Percentiles rank a stretch among this genome's conserved stretches.
These are phyloP conservation scores for Ophiosphaerella korrae DNA, from an alignment of 2,329 filamentous ascomycete species.

Conservation along the genomic window DNA sequence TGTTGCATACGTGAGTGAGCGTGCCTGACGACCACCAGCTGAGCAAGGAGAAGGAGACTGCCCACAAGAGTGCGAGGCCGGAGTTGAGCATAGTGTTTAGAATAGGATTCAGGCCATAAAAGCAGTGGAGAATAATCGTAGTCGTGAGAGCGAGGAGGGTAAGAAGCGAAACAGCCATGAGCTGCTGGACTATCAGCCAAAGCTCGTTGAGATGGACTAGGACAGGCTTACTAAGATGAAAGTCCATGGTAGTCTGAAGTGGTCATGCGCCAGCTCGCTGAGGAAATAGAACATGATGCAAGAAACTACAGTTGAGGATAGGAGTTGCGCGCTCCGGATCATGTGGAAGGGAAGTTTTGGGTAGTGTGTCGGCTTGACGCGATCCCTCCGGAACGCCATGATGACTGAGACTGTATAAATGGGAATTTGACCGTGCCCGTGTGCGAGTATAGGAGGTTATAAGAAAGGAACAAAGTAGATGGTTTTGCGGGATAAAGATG, in stretches of 20 bases:
- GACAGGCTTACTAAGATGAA: conserved; percentile 59
- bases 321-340: conserved; percentile 48
- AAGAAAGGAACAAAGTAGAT: too few relatives aligned
- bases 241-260: conserved; percentile 62
- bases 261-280: conserved; percentile 57
- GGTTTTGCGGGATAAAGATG: too few relatives aligned
- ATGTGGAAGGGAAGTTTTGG: conserved; percentile 51
- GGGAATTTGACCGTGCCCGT: not conserved
- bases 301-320: conserved; percentile 56
- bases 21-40: conserved; percentile 61
- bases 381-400: conserved; percentile 26
- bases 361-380: conserved; percentile 50
- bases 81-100: conserved; percentile 58
- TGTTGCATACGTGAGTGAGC: conserved; percentile 57
- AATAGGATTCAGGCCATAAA: conserved; percentile 57
- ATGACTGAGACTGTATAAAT: not conserved
- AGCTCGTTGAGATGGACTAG: not conserved
- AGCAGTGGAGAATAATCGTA: conserved; percentile 59
- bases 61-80: conserved; percentile 58
- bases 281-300: conserved; percentile 62
- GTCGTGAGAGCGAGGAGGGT: conserved; percentile 59
- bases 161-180: conserved; percentile 49
- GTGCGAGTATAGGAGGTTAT: too few relatives aligned
- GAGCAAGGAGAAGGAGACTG: conserved; percentile 57
- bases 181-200: conserved; percentile 44